Evolutionary conservation across 2,329 filamentous ascomycete species (phyloP), one percentile per base, ranked within the genome.

Genomic region (Periconia sp.): DNA sequence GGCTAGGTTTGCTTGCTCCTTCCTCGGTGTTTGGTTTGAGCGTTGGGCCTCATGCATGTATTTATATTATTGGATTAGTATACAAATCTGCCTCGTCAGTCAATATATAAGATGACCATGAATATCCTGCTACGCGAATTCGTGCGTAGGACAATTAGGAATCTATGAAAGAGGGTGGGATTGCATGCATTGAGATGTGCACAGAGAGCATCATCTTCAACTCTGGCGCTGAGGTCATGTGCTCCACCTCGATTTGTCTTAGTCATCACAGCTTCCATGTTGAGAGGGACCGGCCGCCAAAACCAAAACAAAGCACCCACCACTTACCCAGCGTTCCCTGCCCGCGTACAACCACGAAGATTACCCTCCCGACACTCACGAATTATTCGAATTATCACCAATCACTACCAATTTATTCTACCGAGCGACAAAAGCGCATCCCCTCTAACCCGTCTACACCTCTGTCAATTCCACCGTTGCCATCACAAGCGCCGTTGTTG

Each of bases 331-430:
- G 52, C 61, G 41, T 48, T 61, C 59, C 63, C 57, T 63, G 62
- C 60, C 63, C 63, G 61, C 53, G 49, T 59, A 60, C 56, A 57
- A 60, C 58, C 57, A 61, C 59, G 56, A 58, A 55, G 45, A 27
- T 56, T 58, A 52, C 60, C 58, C 55, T 59, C 52, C 58, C 64
- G 56, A 60, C 62, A 52, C 52, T 50, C 54, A 58, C 53, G 52
- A 55, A 55, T 43, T 68, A 71, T 71, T 70, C 65, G 59, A 64
- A 59, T 71, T 68, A 70, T 60, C 63, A 54, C 61, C 62, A 68
- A 69, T 68, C 59, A 56, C 62, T 71, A 71, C 64, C 56, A 31
- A 23, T 37, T 6, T 37, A 37, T n/a, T 37, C 33, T 14, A 37
- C 33, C 33, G 11, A 37, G 11, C 33, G 15, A 14, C 33, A 5